Evolutionary conservation across 2,329 filamentous ascomycete genomes (phyloP).

Genomic region (Colletotrichum eremochloae): DNA sequence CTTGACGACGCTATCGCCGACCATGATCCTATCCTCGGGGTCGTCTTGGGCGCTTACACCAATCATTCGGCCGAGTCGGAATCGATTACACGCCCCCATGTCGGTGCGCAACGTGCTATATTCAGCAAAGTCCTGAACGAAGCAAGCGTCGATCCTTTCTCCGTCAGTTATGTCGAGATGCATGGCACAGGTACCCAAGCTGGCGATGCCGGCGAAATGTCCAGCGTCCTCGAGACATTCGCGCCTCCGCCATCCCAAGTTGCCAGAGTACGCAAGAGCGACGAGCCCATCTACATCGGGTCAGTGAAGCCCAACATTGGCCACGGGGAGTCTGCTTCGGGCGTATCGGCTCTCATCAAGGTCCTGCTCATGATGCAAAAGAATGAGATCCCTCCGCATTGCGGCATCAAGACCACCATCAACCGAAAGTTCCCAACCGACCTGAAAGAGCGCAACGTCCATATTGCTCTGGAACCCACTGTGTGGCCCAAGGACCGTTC

Average conservation of each 20-base stretch:
- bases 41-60: constrained; percentile 53
- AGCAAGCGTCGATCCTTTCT: constrained; percentile 64
- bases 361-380: constrained; percentile 33
- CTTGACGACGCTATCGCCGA: constrained; percentile 56
- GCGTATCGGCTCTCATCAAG: constrained; percentile 39
- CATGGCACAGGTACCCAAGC: constrained; percentile 57
- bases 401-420: constrained; percentile 74
- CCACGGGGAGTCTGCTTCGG: constrained; percentile 36
- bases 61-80: constrained; percentile 57
- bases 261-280: constrained; percentile 21
- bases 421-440: constrained; percentile 70
- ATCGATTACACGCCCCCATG: constrained; percentile 55
- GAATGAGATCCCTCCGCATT: constrained; percentile 55
- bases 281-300: constrained; percentile 46
- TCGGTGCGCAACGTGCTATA: constrained; percentile 53
- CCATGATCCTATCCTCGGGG: constrained; percentile 49
- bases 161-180: constrained; percentile 58
- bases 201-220: constrained; percentile 46
- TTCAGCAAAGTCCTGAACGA: constrained; percentile 55
- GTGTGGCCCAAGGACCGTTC: constrained; percentile 56
- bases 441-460: constrained; percentile 66
- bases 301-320: constrained; percentile 43
- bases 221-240: constrained; percentile 41
- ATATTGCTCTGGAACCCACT: constrained; percentile 67
- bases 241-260: constrained; percentile 47